These are phyloP conservation scores for Euphrasia arctica DNA, from an alignment of 305 asterid species.

Conservation along the genomic window DNA sequence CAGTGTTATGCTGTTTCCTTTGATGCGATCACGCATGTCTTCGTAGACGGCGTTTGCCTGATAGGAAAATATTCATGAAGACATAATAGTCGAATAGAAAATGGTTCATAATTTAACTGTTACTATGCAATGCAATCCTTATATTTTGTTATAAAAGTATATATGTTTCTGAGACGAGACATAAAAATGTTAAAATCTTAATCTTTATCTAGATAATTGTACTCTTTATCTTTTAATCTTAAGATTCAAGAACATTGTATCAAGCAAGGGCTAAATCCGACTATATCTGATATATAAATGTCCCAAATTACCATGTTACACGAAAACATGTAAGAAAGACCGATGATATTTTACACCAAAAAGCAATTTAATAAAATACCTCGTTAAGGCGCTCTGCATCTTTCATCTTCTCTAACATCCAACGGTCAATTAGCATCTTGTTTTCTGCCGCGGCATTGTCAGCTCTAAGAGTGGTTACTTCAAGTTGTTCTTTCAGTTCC, in stretches of 20 bases:
- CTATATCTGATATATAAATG: background rate
- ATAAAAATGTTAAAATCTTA: background rate
- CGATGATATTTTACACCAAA: slow-evolving; percentile 1
- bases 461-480: slow-evolving; percentile 58
- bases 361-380: slow-evolving; percentile 37
- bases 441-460: slow-evolving; percentile 74
- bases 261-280: slow-evolving; percentile 2
- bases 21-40: slow-evolving; percentile 55
- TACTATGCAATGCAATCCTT: too few species aligned
- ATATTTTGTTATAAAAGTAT: too few species aligned
- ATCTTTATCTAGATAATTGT: background rate
- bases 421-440: slow-evolving; percentile 79
- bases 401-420: slow-evolving; percentile 91
- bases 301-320: slow-evolving; percentile 20
- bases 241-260: slow-evolving; percentile 9
- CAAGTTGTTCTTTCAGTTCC: slow-evolving; percentile 61
- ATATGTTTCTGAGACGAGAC: background rate
- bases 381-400: slow-evolving; percentile 92
- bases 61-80: background rate
- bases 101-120: background rate
- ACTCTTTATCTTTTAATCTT: background rate
- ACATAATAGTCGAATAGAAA: slow-evolving; percentile 9
- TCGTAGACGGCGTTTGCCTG: slow-evolving; percentile 80
- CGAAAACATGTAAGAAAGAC: slow-evolving; percentile 14
- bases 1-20: slow-evolving; percentile 53